Evolutionary conservation across 192 early-diverging fungal genomes (phyloP).

Genomic region (Podila minutissima): DNA sequence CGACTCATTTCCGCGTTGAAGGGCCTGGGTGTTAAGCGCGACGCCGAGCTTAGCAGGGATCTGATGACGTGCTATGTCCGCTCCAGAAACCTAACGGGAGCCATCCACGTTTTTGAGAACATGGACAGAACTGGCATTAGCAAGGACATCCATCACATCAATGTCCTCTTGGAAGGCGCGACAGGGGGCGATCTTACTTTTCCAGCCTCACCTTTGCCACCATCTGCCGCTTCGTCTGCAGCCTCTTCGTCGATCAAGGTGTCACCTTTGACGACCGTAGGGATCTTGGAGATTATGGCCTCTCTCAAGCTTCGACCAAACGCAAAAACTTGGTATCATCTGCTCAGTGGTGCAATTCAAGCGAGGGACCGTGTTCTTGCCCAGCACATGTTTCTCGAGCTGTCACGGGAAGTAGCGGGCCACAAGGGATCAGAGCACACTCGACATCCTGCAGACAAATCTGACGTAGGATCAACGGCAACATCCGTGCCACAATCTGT

Average conservation of each 20-base stretch:
- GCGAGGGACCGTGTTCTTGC: constrained; percentile 12
- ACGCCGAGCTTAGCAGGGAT: constrained; percentile 18
- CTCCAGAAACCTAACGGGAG: constrained; percentile 16
- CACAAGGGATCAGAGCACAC: neutral
- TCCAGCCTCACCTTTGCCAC: neutral
- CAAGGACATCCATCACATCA: constrained; percentile 25
- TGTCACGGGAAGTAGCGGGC: constrained; percentile 1
- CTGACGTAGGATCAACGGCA: neutral
- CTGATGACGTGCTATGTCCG: constrained; percentile 39
- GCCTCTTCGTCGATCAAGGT: neutral
- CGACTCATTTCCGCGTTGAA: constrained; percentile 31
- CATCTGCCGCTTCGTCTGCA: too few species aligned
- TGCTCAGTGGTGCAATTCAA: constrained; percentile 18
- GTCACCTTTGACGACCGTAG: constrained; percentile 8
- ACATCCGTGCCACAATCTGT: too few species aligned
- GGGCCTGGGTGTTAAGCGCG: constrained; percentile 16
- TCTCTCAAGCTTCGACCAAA: constrained; percentile 17
- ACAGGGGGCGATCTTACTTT: constrained; percentile 8
- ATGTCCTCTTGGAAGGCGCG: constrained; percentile 39
- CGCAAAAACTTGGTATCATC: constrained; percentile 35
- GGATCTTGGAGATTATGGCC: constrained; percentile 43
- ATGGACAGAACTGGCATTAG: constrained; percentile 12
- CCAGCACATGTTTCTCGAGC: constrained; percentile 22
- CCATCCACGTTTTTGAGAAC: constrained; percentile 39
- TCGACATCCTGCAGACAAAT: neutral